Base-by-base conservation (phyloP, 2,329 filamentous ascomycete species). In the Ciborinia camelliae region DNA sequence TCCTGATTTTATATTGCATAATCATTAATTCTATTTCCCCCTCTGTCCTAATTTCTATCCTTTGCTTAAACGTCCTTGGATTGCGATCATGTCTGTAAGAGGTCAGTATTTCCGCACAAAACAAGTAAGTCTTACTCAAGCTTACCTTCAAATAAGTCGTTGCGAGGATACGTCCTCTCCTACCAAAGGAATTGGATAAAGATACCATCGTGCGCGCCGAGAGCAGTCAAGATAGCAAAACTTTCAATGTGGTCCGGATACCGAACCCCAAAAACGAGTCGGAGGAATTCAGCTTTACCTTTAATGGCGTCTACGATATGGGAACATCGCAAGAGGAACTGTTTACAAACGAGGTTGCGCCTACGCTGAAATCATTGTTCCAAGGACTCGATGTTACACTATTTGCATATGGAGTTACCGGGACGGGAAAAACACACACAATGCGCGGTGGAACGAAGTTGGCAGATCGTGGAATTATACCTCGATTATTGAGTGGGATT, bases 341-440 rank as follows among this genome's bases (percentile, higher is more conserved):
- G 65, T 99, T 96, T 76, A 90, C 93, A 69, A 86, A 89, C 45
- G 94, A 98, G 97, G 93, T 98, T 71, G 84, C 91, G 48, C 92
- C 94, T 1, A 92, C 93, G 59, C 82, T 97, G 68, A 97, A 97
- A 76, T 90, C 95, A 63, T 86, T 98, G 12, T 97, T 98, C 79
- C 88, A 89, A 77, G 95, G 91, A 65, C 87, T 92, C 74, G 91
- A 96, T 78, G 86, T 94, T 50, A 96, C 92, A 14, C 86, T 97
- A 65, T 97, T 97, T 74, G 92, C 93, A 35, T 97, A 97, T 75
- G 93, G 93, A 67, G 91, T 94, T 66, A 97, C 93, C 0, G 93
- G 93, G 54, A 96, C 92, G 0, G 93, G 93, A 64, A 97, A 97
- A 79, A 97, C 93, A 66, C 91, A 97, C 78, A 97, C 93, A 3